These are phyloP conservation scores for Mollisiaceae sp. DNA, from an alignment of 2,329 filamentous ascomycete genomes.

Conservation along the genomic window DNA sequence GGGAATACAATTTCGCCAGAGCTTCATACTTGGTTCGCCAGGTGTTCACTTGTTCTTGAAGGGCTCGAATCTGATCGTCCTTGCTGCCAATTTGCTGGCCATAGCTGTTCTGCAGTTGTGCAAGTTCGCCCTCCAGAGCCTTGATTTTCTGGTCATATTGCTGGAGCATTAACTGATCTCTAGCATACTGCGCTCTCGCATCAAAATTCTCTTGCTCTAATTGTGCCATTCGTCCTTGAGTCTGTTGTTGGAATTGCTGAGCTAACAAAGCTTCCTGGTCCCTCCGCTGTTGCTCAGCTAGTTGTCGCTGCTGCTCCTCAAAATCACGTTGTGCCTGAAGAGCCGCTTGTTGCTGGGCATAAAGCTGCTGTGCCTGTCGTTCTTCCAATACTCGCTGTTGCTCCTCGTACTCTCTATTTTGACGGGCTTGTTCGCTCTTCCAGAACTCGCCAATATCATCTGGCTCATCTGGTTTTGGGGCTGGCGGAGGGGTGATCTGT, in stretches of 20 bases:
- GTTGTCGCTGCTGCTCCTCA: slow-evolving; percentile 87
- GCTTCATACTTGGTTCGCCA: slow-evolving; percentile 98
- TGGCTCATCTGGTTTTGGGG: slow-evolving; percentile 76
- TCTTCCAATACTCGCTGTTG: slow-evolving; percentile 89
- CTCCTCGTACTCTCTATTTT: slow-evolving; percentile 93
- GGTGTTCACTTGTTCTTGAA: slow-evolving; percentile 97
- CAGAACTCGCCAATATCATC: slow-evolving; percentile 98
- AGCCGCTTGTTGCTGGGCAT: slow-evolving; percentile 81
- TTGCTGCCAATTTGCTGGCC: slow-evolving; percentile 86
- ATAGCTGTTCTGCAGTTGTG: slow-evolving; percentile 80
- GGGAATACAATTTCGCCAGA: slow-evolving; percentile 94
- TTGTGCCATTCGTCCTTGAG: slow-evolving; percentile 93
- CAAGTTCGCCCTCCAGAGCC: slow-evolving; percentile 84
- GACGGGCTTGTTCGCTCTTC: slow-evolving; percentile 88
- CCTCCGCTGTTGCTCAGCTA: slow-evolving; percentile 87
- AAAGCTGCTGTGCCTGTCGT: slow-evolving; percentile 81
- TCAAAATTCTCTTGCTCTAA: slow-evolving; percentile 94
- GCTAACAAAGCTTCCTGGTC: slow-evolving; percentile 89
- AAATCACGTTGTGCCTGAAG: slow-evolving; percentile 92
- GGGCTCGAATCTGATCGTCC: slow-evolving; percentile 89
- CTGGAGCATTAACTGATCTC: slow-evolving; percentile 95
- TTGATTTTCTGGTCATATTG: slow-evolving; percentile 97
- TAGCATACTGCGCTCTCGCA: slow-evolving; percentile 92
- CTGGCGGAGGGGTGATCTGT: slow-evolving; percentile 71
- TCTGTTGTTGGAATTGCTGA: slow-evolving; percentile 92